These are phyloP conservation scores for Neurospora pannonica DNA, from an alignment of 495 filamentous ascomycete species.

Conservation along the genomic window DNA sequence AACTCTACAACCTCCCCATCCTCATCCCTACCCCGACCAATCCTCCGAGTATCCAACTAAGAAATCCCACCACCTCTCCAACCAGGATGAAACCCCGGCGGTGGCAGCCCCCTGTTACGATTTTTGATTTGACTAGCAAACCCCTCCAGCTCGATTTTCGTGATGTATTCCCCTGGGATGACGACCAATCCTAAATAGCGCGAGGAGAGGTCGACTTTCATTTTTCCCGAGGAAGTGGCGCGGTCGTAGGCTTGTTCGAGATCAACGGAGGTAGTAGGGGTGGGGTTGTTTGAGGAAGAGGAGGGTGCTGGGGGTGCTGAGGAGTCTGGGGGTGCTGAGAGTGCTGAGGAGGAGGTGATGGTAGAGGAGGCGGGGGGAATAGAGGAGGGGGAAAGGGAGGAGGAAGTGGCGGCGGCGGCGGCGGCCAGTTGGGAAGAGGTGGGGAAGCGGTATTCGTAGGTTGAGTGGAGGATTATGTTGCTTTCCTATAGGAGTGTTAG, in stretches of 20 bases:
- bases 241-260: slow-evolving; percentile 20
- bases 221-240: slow-evolving; percentile 4
- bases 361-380: too few relatives aligned
- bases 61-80: neutral
- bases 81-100: neutral
- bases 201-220: slow-evolving; percentile 66
- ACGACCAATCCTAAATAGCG: slow-evolving; percentile 86
- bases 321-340: neutral
- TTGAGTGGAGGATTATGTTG: slow-evolving; percentile 78
- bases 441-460: slow-evolving; percentile 48
- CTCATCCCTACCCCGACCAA: neutral
- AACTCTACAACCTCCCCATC: neutral
- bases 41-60: neutral
- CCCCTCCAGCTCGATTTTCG: slow-evolving; percentile 82
- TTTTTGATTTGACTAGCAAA: slow-evolving; percentile 37
- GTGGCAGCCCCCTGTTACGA: neutral
- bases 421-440: neutral
- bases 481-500: too few relatives aligned
- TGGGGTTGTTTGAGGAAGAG: too few relatives aligned
- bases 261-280: too few relatives aligned
- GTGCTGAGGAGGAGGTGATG: neutral
- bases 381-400: too few relatives aligned
- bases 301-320: neutral
- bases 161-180: slow-evolving; percentile 76
- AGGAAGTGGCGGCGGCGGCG: neutral